phyloP scores from a whole-genome alignment of 371 early-diverging fungal species.

The Phascolomyces articulosus region DNA sequence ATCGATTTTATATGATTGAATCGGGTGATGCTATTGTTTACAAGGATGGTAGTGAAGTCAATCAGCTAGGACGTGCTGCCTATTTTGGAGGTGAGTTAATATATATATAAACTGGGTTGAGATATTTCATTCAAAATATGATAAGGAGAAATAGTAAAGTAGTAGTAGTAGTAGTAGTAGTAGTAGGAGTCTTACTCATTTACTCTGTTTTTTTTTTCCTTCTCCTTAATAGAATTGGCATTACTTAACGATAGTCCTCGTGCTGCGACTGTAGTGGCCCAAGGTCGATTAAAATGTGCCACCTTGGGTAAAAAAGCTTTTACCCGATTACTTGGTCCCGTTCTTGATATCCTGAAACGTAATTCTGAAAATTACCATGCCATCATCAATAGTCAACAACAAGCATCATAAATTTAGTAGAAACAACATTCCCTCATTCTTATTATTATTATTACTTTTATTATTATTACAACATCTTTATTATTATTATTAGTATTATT shows the following conservation, averaged over 20 bases:
- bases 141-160: no score
- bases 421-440: not conserved
- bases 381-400: slow-evolving; percentile 22
- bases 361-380: slow-evolving; percentile 81
- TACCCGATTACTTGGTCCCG: slow-evolving; percentile 90
- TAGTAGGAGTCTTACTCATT: not conserved
- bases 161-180: no score
- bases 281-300: slow-evolving; percentile 89
- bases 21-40: slow-evolving; percentile 74
- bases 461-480: not conserved
- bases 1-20: slow-evolving; percentile 81
- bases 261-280: slow-evolving; percentile 88
- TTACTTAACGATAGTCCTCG: slow-evolving; percentile 90
- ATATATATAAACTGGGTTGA: not conserved
- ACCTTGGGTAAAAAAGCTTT: slow-evolving; percentile 92
- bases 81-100: slow-evolving; percentile 81
- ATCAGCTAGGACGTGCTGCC: slow-evolving; percentile 82
- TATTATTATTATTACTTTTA: not conserved
- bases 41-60: slow-evolving; percentile 75
- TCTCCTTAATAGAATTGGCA: slow-evolving; percentile 72
- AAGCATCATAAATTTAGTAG: slow-evolving; percentile 1
- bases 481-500: not conserved
- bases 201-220: not conserved
- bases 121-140: no score
- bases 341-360: slow-evolving; percentile 89